Evolutionary conservation across 2,329 filamentous ascomycete species (phyloP).

Genomic region (Parastagonospora nodorum): DNA sequence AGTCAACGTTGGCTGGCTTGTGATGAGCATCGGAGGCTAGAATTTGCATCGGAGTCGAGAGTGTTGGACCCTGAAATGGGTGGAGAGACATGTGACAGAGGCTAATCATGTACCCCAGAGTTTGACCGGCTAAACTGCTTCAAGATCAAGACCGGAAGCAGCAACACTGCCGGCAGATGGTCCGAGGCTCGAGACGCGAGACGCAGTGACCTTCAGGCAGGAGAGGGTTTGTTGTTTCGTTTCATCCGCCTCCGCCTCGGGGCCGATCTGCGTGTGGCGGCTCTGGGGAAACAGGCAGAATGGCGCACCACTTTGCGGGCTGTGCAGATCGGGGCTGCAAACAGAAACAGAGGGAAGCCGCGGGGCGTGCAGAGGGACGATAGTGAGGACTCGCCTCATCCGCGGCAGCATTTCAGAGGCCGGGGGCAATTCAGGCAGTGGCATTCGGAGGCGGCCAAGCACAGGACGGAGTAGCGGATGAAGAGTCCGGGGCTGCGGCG

Average conservation of each 20-base stretch:
- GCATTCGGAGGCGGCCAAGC: background rate
- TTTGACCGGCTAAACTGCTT: slow-evolving; percentile 25
- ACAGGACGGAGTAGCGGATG: slow-evolving; percentile 29
- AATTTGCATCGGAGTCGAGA: slow-evolving; percentile 29
- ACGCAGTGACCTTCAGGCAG: slow-evolving; percentile 13
- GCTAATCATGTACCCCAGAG: slow-evolving; percentile 43
- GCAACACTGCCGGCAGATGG: slow-evolving; percentile 7
- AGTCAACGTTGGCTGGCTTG: slow-evolving; percentile 8
- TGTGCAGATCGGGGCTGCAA: slow-evolving; percentile 11
- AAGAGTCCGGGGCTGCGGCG: slow-evolving; percentile 19
- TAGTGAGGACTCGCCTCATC: background rate
- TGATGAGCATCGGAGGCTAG: slow-evolving; percentile 28
- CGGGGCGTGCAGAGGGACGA: background rate
- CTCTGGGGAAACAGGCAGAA: slow-evolving; percentile 13
- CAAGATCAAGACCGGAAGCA: slow-evolving; percentile 10
- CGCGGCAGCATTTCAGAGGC: background rate
- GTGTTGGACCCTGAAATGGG: slow-evolving; percentile 35
- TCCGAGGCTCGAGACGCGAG: slow-evolving; percentile 6
- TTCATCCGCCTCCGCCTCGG: slow-evolving; percentile 14
- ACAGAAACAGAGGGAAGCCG: background rate
- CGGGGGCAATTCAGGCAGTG: background rate
- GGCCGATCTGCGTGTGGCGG: slow-evolving; percentile 1
- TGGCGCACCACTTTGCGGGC: slow-evolving; percentile 4
- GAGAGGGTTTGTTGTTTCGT: slow-evolving; percentile 30
- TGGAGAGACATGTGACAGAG: slow-evolving; percentile 28